Base-by-base conservation (phyloP, 1,284 basidiomycete species). In the Ceratobasidium sp. region DNA sequence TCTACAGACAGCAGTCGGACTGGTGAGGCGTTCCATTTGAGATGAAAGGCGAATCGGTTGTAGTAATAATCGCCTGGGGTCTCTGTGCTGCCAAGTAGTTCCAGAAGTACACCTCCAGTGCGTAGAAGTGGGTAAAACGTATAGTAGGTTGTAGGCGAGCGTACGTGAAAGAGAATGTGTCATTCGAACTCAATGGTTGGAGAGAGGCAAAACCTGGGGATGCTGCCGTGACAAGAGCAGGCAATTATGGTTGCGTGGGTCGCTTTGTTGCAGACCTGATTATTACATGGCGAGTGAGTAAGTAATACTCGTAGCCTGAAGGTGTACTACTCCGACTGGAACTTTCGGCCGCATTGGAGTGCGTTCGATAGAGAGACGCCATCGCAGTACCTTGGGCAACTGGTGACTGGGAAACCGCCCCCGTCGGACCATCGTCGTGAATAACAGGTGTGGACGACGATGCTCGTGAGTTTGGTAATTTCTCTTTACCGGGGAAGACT, bases 381-480 rank as follows among this genome's bases (percentile, higher is more conserved):
- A 49, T 16, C 19, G 48, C 9, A 41, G 13, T 41, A 16, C 24
- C 27, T 8, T 29, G 51, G 8, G 22, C 51, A 54, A 27, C 27
- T 29, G 51, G 51, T 34, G 54, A 9, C 8, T 3, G 54, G 9
- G 19, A 14, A 24, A 8, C 31, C 11, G 14, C 19, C 2, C 54
- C 54, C 9, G 4, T 34, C 5, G 54, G 54, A n/a, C 9, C 31
- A 37, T 31, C 54, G 19, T 58, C 54, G 31, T 34, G 54, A 13
- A 34, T 14, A 5, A 58, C 31, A 19, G 34, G 16, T 34, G 34
- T 58, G 16, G 54, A 58, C 13, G 54, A 58, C 54, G 54, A 58
- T n/a, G 54, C 54, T 58, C 54, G 54, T 13, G 54, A 58, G 29
- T 58, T 24, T n/a, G 54, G 54, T 9, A 58, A 9, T 13, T 34